Evolutionary conservation across 2,329 filamentous ascomycete genomes (phyloP).

Genomic region (Lizonia empirigonia): DNA sequence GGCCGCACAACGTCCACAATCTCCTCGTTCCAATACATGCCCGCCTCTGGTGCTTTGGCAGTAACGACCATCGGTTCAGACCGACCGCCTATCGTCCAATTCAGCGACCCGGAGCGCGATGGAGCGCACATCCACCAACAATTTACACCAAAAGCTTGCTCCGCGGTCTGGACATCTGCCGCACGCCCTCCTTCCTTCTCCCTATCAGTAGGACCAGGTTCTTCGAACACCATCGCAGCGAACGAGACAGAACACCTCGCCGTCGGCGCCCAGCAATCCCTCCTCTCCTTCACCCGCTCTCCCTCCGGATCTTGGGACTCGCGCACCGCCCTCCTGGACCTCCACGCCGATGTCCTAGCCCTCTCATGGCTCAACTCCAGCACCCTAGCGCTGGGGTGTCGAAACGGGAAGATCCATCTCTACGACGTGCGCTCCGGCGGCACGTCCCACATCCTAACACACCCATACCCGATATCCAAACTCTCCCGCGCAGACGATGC

Average conservation of each 20-base stretch:
- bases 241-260: slow-evolving; percentile 37
- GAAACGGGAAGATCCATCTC: slow-evolving; percentile 42
- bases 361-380: slow-evolving; percentile 43
- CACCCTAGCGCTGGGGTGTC: slow-evolving; percentile 39
- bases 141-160: slow-evolving; percentile 33
- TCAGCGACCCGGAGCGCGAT: slow-evolving; percentile 35
- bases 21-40: slow-evolving; percentile 40
- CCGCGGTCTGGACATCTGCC: slow-evolving; percentile 36
- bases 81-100: slow-evolving; percentile 33
- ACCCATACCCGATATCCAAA: slow-evolving; percentile 30
- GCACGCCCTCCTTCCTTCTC: slow-evolving; percentile 29
- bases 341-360: slow-evolving; percentile 39
- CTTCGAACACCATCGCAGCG: slow-evolving; percentile 25
- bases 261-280: slow-evolving; percentile 35
- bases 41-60: slow-evolving; percentile 35
- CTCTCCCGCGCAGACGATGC: slow-evolving; percentile 35
- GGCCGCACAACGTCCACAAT: slow-evolving; percentile 34
- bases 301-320: slow-evolving; percentile 31
- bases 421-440: slow-evolving; percentile 40
- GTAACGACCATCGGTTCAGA: slow-evolving; percentile 40
- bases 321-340: slow-evolving; percentile 4
- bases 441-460: slow-evolving; percentile 31
- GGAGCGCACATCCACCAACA: slow-evolving; percentile 36
- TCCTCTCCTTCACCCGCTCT: slow-evolving; percentile 33
- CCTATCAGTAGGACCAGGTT: slow-evolving; percentile 9